Evolutionary conservation across 805 yeast genomes (phyloP).

Genomic region (Tetrapisispora pingtungensis): DNA sequence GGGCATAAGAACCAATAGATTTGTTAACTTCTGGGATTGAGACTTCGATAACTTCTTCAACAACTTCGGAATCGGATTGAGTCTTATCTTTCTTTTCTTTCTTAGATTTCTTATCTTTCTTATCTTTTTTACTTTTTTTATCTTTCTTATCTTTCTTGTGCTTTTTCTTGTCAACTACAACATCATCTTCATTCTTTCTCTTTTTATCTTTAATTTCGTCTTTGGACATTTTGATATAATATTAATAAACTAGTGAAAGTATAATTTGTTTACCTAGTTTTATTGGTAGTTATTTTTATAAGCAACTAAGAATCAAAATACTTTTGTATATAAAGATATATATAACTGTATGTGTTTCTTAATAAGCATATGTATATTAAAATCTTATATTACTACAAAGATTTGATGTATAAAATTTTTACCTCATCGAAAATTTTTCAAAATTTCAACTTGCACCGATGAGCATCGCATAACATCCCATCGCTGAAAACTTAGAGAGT

Average conservation of each 20-base stretch:
- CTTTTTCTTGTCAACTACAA: conserved; percentile 23
- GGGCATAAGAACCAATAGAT: conserved; percentile 26
- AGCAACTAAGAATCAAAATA: too few species aligned
- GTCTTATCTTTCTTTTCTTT: conserved; percentile 25
- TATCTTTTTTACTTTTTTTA: conserved; percentile 26
- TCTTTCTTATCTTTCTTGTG: conserved; percentile 29
- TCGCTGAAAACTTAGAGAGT: neutral
- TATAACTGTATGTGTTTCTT: too few species aligned
- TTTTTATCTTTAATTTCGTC: conserved; percentile 33
- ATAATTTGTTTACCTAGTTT: too few species aligned
- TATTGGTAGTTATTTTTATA: too few species aligned
- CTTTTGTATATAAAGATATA: too few species aligned
- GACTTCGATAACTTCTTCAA: conserved; percentile 2
- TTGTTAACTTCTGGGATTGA: neutral
- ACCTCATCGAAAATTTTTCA: neutral
- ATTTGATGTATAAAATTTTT: neutral
- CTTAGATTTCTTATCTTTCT: conserved; percentile 25
- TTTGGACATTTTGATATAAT: conserved; percentile 23
- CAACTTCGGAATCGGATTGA: conserved; percentile 25
- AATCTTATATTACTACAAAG: neutral
- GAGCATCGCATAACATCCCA: neutral
- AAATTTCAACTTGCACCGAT: neutral
- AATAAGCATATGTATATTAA: too few species aligned
- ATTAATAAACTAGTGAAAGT: too few species aligned
- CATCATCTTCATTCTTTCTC: conserved; percentile 29